These are phyloP conservation scores for Lentinus tigrinus DNA, from an alignment of 768 basidiomycete species.

Conservation along the genomic window DNA sequence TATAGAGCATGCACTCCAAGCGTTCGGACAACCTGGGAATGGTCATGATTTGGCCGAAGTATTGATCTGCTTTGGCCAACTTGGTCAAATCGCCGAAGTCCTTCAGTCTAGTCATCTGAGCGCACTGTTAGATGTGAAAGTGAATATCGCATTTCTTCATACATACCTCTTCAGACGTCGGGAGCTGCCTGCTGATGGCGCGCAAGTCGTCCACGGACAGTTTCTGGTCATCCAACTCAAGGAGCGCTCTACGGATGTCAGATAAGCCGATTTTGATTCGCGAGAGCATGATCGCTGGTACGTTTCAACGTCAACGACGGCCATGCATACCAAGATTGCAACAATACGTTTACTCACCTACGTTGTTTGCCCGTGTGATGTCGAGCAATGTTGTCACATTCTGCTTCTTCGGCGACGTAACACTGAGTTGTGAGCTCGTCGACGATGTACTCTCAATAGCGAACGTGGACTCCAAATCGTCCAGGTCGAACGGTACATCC, in stretches of 20 bases:
- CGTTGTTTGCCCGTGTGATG: slow-evolving; percentile 80
- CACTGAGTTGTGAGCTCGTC: slow-evolving; percentile 40
- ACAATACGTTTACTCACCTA: slow-evolving; percentile 47
- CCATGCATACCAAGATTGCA: neutral
- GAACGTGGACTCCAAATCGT: slow-evolving; percentile 76
- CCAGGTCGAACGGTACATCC: slow-evolving; percentile 50
- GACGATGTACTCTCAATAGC: slow-evolving; percentile 48
- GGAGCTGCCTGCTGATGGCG: slow-evolving; percentile 70
- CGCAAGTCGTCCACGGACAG: slow-evolving; percentile 76
- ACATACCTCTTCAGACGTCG: slow-evolving; percentile 77
- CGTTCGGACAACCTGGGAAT: slow-evolving; percentile 76
- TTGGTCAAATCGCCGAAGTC: slow-evolving; percentile 71
- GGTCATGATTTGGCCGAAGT: slow-evolving; percentile 73
- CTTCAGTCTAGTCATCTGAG: slow-evolving; percentile 60
- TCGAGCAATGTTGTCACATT: slow-evolving; percentile 71
- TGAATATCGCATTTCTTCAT: neutral
- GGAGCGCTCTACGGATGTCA: slow-evolving; percentile 67
- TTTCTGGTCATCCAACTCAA: slow-evolving; percentile 67
- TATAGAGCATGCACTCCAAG: slow-evolving; percentile 80
- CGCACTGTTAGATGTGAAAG: neutral
- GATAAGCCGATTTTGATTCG: slow-evolving; percentile 64
- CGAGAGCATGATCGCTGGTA: slow-evolving; percentile 78
- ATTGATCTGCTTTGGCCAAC: slow-evolving; percentile 82
- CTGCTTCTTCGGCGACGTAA: slow-evolving; percentile 49
- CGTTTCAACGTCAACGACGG: neutral